Evolutionary conservation across 1,284 basidiomycete genomes (phyloP).

Genomic region (Pyrrhoderma lamaoense): DNA sequence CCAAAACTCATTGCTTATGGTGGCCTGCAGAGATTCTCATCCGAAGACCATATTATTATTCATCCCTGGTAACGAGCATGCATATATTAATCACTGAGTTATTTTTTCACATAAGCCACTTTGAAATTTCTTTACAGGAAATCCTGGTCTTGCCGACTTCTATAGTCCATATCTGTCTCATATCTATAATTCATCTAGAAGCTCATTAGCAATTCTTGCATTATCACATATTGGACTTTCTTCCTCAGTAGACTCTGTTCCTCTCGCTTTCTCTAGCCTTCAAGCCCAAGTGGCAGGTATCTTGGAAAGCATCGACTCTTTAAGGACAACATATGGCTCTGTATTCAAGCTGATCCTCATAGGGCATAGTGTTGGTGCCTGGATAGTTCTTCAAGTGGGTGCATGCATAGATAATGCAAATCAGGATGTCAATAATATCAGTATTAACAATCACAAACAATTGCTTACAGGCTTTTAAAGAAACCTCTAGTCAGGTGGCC

Average conservation of each 20-base stretch:
- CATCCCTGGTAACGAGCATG: conserved; percentile 19
- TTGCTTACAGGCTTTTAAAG: conserved; percentile 38
- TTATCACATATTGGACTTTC: conserved; percentile 35
- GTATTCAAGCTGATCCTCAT: conserved; percentile 37
- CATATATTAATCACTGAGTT: no score
- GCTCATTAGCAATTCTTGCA: conserved; percentile 23
- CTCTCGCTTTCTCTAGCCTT: conserved; percentile 25
- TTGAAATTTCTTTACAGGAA: conserved; percentile 11
- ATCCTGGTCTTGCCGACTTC: conserved; percentile 16
- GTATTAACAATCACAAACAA: no score
- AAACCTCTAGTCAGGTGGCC: conserved; percentile 31
- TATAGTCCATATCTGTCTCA: conserved; percentile 15
- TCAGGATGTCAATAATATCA: conserved; percentile 1
- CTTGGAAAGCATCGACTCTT: conserved; percentile 42
- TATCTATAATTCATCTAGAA: conserved; percentile 3
- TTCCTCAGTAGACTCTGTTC: conserved; percentile 20
- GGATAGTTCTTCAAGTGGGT: conserved; percentile 49
- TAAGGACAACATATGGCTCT: conserved; percentile 30
- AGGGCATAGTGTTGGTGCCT: conserved; percentile 57
- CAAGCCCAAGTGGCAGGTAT: conserved; percentile 40
- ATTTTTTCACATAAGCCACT: no score
- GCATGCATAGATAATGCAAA: conserved; percentile 1
- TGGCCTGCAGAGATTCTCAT: conserved; percentile 14
- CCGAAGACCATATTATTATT: conserved; percentile 17
- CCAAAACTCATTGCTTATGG: conserved; percentile 18